Percentiles rank a stretch among this genome's conserved stretches.
Evolutionary conservation across 73 alveolate genomes (phyloP).

Genomic region (Tetrahymena malaccensis): DNA sequence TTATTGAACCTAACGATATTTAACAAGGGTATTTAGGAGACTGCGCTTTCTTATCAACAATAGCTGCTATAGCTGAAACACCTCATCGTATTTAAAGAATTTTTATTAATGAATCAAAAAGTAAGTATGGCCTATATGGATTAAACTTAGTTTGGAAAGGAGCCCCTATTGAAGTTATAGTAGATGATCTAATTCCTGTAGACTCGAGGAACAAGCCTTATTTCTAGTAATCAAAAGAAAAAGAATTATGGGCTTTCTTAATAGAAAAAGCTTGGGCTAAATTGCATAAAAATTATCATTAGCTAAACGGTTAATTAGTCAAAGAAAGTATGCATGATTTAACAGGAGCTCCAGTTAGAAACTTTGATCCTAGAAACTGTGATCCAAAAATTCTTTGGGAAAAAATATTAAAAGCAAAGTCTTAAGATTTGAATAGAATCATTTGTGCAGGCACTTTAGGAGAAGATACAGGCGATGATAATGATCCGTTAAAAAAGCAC

Average conservation of each 20-base stretch:
- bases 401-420: slow-evolving; percentile 11
- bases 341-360: slow-evolving; percentile 52
- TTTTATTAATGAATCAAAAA: slow-evolving; percentile 48
- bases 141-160: slow-evolving; percentile 72
- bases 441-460: slow-evolving; percentile 1
- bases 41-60: slow-evolving; percentile 70
- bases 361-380: slow-evolving; percentile 13
- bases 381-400: slow-evolving; percentile 47
- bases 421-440: background rate
- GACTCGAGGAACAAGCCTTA: slow-evolving; percentile 69
- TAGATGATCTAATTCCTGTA: slow-evolving; percentile 86
- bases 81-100: slow-evolving; percentile 56
- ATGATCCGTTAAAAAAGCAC: slow-evolving; percentile 21
- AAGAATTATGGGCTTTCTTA: slow-evolving; percentile 81
- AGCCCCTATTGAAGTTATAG: slow-evolving; percentile 57
- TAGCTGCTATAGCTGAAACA: slow-evolving; percentile 67
- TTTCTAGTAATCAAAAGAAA: slow-evolving; percentile 59
- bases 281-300: slow-evolving; percentile 71
- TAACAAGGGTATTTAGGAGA: slow-evolving; percentile 83
- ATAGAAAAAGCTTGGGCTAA: slow-evolving; percentile 95
- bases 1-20: slow-evolving; percentile 63
- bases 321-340: slow-evolving; percentile 53
- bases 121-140: slow-evolving; percentile 74
- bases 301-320: slow-evolving; percentile 70
- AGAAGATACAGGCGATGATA: slow-evolving; percentile 4